Percentiles rank a stretch among this genome's conserved stretches.
These are phyloP conservation scores for Mucuna pruriens DNA, from an alignment of 306 rosid species.

Conservation along the genomic window DNA sequence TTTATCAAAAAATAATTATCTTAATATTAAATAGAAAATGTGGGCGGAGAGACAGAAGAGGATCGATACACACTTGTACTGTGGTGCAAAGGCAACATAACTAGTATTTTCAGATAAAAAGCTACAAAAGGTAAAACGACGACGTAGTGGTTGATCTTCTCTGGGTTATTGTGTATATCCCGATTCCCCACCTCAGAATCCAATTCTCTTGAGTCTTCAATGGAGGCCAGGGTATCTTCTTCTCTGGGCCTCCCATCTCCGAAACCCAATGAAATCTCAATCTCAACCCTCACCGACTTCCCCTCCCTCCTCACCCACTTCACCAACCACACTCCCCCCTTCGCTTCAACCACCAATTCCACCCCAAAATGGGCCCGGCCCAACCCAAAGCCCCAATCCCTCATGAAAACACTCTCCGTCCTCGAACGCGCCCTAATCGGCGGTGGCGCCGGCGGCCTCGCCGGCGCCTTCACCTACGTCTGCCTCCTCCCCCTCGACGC, in stretches of 20 bases:
- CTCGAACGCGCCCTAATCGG: slow-evolving; percentile 88
- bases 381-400: slow-evolving; percentile 46
- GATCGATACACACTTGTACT: too few species aligned
- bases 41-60: too few species aligned
- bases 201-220: slow-evolving; percentile 5
- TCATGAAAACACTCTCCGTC: slow-evolving; percentile 65
- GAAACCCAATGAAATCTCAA: slow-evolving; percentile 30
- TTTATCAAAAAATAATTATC: too few species aligned
- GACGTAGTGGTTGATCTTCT: not conserved
- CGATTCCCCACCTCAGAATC: not conserved
- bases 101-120: too few species aligned
- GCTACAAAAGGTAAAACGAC: not conserved
- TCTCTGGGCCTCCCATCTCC: slow-evolving; percentile 69
- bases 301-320: slow-evolving; percentile 47
- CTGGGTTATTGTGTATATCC: too few species aligned
- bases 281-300: slow-evolving; percentile 52
- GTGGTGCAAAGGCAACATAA: too few species aligned
- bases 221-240: slow-evolving; percentile 80
- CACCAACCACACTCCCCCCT: slow-evolving; percentile 21
- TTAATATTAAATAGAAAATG: too few species aligned
- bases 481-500: slow-evolving; percentile 91
- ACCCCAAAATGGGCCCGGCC: slow-evolving; percentile 38
- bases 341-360: slow-evolving; percentile 54
- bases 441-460: slow-evolving; percentile 83
- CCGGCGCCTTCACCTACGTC: slow-evolving; percentile 96